Evolutionary conservation across 306 rosid genomes (phyloP).

Genomic region (Malus asiatica): DNA sequence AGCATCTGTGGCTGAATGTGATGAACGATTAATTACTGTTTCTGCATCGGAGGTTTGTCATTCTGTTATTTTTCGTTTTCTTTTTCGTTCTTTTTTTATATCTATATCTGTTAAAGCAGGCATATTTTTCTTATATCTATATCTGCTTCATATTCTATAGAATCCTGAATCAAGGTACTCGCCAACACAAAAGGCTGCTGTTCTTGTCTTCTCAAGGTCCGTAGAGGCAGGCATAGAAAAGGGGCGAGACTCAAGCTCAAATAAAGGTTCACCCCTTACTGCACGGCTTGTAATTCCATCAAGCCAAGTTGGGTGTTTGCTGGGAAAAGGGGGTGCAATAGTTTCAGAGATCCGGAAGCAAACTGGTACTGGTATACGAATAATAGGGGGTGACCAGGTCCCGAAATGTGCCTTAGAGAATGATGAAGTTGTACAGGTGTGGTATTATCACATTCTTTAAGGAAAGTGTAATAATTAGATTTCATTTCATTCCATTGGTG

Average conservation of each 20-base stretch:
- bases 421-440: slow-evolving; percentile 79
- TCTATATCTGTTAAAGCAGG: not conserved
- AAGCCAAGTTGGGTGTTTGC: slow-evolving; percentile 89
- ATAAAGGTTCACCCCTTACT: slow-evolving; percentile 47
- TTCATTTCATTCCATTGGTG: slow-evolving; percentile 1
- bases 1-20: slow-evolving; percentile 56
- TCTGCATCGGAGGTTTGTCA: slow-evolving; percentile 78
- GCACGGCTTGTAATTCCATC: slow-evolving; percentile 73
- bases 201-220: slow-evolving; percentile 79
- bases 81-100: slow-evolving; percentile 5
- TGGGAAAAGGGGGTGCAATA: slow-evolving; percentile 90
- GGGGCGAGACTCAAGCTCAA: slow-evolving; percentile 49
- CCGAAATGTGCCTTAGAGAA: slow-evolving; percentile 76
- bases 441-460: not conserved
- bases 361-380: slow-evolving; percentile 70
- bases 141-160: slow-evolving; percentile 31
- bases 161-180: slow-evolving; percentile 77
- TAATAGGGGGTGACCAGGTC: slow-evolving; percentile 65
- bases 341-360: slow-evolving; percentile 78
- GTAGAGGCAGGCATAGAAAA: slow-evolving; percentile 63
- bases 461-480: not conserved
- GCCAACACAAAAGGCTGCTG: slow-evolving; percentile 80
- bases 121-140: slow-evolving; percentile 2
- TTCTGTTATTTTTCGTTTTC: not conserved
- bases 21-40: slow-evolving; percentile 69